These are phyloP conservation scores for Neonothopanus nambi DNA, from an alignment of 1,284 basidiomycete genomes.

Conservation along the genomic window DNA sequence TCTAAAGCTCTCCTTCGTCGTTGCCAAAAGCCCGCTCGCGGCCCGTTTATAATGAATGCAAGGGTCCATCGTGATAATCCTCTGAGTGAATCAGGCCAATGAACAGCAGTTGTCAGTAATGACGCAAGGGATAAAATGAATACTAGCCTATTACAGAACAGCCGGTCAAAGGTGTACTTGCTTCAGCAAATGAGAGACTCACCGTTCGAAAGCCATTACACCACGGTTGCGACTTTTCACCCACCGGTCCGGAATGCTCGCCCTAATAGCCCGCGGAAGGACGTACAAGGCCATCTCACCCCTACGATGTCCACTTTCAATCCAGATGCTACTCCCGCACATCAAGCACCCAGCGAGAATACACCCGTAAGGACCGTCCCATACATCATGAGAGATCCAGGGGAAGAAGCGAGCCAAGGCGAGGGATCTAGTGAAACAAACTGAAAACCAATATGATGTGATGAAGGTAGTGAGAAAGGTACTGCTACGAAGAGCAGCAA, in stretches of 20 bases:
- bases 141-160: constrained; percentile 33
- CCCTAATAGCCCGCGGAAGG: constrained; percentile 64
- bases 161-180: background rate
- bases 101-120: constrained; percentile 61
- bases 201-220: constrained; percentile 55
- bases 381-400: constrained; percentile 68
- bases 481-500: constrained; percentile 62
- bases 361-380: constrained; percentile 73
- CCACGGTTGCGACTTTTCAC: constrained; percentile 41
- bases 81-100: constrained; percentile 61
- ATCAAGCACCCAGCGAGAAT: constrained; percentile 64
- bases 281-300: constrained; percentile 81
- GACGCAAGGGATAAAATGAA: constrained; percentile 66
- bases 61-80: constrained; percentile 73
- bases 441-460: constrained; percentile 63
- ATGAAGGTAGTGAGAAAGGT: constrained; percentile 73
- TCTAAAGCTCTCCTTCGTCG: constrained; percentile 27
- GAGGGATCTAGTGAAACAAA: constrained; percentile 68
- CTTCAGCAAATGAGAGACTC: constrained; percentile 4
- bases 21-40: constrained; percentile 53
- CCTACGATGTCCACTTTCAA: constrained; percentile 66
- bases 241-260: constrained; percentile 57
- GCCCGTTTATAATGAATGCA: constrained; percentile 62
- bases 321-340: constrained; percentile 76
- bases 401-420: constrained; percentile 63